A percentile compares a stretch with the other conserved stretches of the same genome.
phyloP scores from a whole-genome alignment of 306 rosid genomes.

The Astragalus glycyphyllos region DNA sequence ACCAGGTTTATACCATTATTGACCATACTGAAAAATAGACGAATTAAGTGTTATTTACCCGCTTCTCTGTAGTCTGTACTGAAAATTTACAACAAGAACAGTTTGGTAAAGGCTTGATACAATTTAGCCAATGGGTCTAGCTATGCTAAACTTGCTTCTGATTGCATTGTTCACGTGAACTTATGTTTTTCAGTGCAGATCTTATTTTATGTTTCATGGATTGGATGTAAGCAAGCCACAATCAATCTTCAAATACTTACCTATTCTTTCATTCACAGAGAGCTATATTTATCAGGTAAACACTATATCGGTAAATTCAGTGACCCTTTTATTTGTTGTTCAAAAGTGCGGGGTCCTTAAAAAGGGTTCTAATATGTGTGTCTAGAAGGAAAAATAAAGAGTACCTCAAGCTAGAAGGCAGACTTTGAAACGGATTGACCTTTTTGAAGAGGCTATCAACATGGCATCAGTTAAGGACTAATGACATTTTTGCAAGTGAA shows the following conservation, averaged over 20 bases:
- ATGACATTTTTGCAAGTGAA: constrained; percentile 14
- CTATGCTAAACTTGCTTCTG: constrained; percentile 25
- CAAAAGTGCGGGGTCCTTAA: constrained; percentile 5
- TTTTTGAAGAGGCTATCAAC: background rate
- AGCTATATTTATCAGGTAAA: constrained; percentile 89
- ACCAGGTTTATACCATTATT: constrained; percentile 9
- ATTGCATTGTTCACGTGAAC: constrained; percentile 29
- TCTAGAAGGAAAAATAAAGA: constrained; percentile 26
- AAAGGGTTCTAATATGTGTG: constrained; percentile 22
- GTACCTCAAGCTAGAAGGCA: constrained; percentile 18
- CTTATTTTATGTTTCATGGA: constrained; percentile 95
- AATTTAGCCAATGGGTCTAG: constrained; percentile 26
- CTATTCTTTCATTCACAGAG: constrained; percentile 85
- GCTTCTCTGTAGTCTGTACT: constrained; percentile 16
- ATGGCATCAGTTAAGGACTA: constrained; percentile 7
- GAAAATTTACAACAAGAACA: background rate
- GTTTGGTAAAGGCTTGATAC: constrained; percentile 24
- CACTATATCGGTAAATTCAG: constrained; percentile 31
- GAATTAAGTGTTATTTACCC: background rate
- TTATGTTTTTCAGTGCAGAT: constrained; percentile 76
- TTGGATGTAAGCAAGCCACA: constrained; percentile 76
- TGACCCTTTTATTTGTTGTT: constrained; percentile 21
- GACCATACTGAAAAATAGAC: constrained; percentile 16
- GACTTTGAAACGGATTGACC: constrained; percentile 16
- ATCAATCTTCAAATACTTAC: constrained; percentile 71